Evolutionary conservation across 202 grass and related monocot genomes (phyloP).

Genomic region (Elaeis oleifera): DNA sequence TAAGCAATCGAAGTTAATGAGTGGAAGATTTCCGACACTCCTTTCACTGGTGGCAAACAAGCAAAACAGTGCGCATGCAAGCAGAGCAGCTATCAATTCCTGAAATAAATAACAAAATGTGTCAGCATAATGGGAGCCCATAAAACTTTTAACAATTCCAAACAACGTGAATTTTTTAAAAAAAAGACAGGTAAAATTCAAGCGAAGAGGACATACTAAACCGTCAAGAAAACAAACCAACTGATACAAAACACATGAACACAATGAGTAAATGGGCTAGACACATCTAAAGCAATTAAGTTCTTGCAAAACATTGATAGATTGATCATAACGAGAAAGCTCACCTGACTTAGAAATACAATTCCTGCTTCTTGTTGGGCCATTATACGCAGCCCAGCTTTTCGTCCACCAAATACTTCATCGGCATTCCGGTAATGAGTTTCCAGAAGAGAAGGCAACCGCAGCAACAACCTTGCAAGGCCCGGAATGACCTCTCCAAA

Average conservation of each 20-base stretch:
- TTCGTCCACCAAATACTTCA: slow-evolving; percentile 14
- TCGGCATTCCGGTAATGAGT: slow-evolving; percentile 45
- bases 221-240: background rate
- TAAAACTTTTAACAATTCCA: too few relatives aligned
- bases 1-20: slow-evolving; percentile 73
- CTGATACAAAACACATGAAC: background rate
- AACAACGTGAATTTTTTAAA: too few relatives aligned
- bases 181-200: too few relatives aligned
- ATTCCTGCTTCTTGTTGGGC: slow-evolving; percentile 40
- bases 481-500: slow-evolving; percentile 52
- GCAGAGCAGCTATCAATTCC: slow-evolving; percentile 69
- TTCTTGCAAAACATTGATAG: background rate
- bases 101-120: slow-evolving; percentile 10
- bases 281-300: background rate
- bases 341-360: slow-evolving; percentile 51
- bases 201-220: too few relatives aligned
- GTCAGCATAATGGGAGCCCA: too few relatives aligned
- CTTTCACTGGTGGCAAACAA: slow-evolving; percentile 68
- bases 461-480: slow-evolving; percentile 57
- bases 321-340: background rate
- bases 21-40: slow-evolving; percentile 33
- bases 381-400: slow-evolving; percentile 52
- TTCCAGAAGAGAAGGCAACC: slow-evolving; percentile 66
- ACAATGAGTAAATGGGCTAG: too few relatives aligned
- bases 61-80: slow-evolving; percentile 80